Base-by-base conservation (phyloP, 179 eudicot genomes). In the Camellia oleifera region DNA sequence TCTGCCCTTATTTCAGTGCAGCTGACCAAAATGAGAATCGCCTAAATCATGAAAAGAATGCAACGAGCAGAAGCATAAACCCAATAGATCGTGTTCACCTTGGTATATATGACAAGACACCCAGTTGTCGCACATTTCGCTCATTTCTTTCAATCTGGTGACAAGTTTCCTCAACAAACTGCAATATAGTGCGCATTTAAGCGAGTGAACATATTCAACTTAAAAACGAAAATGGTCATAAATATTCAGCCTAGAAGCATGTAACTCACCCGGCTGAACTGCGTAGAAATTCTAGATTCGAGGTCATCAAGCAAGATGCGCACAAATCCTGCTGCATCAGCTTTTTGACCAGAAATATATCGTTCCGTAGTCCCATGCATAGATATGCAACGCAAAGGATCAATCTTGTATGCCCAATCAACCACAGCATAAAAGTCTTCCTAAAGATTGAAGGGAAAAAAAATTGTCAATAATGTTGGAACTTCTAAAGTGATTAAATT, bases 91-190 rank as follows among this genome's bases (percentile, higher is more conserved):
- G 14, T 75, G 32, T 63, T 79, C 85, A 95, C 99, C 96, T 95
- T 71, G 97, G 92, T 84, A 95, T 94, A 81, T 94, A 95, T 73
- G 98, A 88, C 83, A 95, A 83, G 82, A 94, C 95, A 85, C 99
- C 99, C 81, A 87, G 76, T 80, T 92, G 96, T 75, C 94, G 90
- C 50, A 90, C 91, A 85, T 91, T 95, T 79, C 90, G 83, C 84
- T 95, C 99, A 88, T 91, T 90, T 89, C 91, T 94, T 83, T 95
- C 99, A 77, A 95, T 92, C 86, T 94, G 99, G 83, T 95, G 99
- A 90, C 98, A 95, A 79, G 96, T 93, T 85, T 95, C 99, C 75
- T 95, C 98, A 72, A 95, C 99, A 91, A 92, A 95, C 99, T 95
- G 93, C 84, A 86, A 78, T 40, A 76, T 44, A 75, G 60, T 61